phyloP scores from a whole-genome alignment of 768 basidiomycete genomes.

The Boletus sensibilis region DNA sequence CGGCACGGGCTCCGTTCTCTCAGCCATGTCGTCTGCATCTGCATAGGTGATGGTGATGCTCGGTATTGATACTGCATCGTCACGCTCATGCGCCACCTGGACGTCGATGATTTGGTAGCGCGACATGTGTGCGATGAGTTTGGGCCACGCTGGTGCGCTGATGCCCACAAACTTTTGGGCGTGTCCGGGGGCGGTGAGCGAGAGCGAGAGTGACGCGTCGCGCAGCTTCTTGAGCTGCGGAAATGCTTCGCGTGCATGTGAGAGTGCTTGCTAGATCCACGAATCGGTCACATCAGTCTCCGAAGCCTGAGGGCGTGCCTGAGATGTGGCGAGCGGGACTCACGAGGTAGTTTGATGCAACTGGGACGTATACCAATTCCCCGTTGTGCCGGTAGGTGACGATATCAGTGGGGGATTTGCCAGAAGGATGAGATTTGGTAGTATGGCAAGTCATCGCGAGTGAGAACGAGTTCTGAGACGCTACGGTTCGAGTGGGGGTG shows the following conservation, averaged over 20 bases:
- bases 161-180: slow-evolving; percentile 43
- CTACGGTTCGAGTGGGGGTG: not conserved
- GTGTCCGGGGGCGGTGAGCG: slow-evolving; percentile 36
- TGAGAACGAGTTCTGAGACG: too few species aligned
- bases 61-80: slow-evolving; percentile 18
- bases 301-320: too few species aligned
- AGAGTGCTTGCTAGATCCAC: slow-evolving; percentile 45
- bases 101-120: slow-evolving; percentile 52
- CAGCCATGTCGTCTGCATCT: slow-evolving; percentile 14
- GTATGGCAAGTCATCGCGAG: not conserved
- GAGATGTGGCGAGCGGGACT: slow-evolving; percentile 10
- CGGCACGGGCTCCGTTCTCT: slow-evolving; percentile 34
- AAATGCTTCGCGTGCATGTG: slow-evolving; percentile 50
- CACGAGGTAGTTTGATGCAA: slow-evolving; percentile 44
- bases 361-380: slow-evolving; percentile 52
- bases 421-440: not conserved
- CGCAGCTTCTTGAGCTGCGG: slow-evolving; percentile 38
- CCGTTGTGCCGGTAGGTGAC: slow-evolving; percentile 48
- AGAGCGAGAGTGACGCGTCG: slow-evolving; percentile 46
- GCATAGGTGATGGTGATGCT: slow-evolving; percentile 29
- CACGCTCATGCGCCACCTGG: slow-evolving; percentile 17
- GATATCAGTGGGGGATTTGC: slow-evolving; percentile 33
- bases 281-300: not conserved
- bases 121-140: slow-evolving; percentile 39
- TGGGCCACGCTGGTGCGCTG: slow-evolving; percentile 51